Percentiles rank a stretch among this genome's conserved stretches.
Evolutionary conservation across 768 basidiomycete species (phyloP).

Genomic region (Suillus spraguei): DNA sequence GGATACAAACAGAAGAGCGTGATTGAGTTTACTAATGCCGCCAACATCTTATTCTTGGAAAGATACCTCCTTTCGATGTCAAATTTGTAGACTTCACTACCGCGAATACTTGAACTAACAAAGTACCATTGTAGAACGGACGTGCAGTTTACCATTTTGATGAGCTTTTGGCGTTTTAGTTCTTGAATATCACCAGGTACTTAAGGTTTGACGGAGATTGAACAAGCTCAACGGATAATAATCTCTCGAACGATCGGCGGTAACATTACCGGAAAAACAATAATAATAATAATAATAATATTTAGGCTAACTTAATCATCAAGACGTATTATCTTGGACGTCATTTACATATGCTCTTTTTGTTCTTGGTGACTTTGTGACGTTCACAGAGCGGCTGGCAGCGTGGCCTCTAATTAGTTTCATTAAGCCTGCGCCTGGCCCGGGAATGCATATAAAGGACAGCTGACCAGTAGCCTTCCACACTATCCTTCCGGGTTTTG

Average conservation of each 20-base stretch:
- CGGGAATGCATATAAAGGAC: neutral
- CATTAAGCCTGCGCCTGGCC: neutral
- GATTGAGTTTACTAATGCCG: conserved; percentile 44
- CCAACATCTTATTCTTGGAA: conserved; percentile 41
- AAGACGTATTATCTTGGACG: no score
- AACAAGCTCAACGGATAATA: no score
- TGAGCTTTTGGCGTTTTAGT: no score
- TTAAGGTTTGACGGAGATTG: no score
- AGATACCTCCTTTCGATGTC: conserved; percentile 31
- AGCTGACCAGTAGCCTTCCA: neutral
- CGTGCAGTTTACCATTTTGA: no score
- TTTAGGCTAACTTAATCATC: no score
- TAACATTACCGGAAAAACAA: no score
- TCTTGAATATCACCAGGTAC: no score
- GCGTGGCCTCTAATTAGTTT: conserved; percentile 15
- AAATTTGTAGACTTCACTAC: conserved; percentile 8
- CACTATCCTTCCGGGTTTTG: conserved; percentile 35
- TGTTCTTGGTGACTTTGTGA: conserved; percentile 38
- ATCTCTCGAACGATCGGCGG: no score
- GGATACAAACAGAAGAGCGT: conserved; percentile 47
- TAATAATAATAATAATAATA: no score
- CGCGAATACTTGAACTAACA: neutral
- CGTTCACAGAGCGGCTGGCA: conserved; percentile 15
- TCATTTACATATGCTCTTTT: conserved; percentile 25
- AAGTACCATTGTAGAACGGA: neutral